Evolutionary conservation across 306 rosid species (phyloP), one percentile per base, ranked within the genome.

Genomic region (Lupinus albus): DNA sequence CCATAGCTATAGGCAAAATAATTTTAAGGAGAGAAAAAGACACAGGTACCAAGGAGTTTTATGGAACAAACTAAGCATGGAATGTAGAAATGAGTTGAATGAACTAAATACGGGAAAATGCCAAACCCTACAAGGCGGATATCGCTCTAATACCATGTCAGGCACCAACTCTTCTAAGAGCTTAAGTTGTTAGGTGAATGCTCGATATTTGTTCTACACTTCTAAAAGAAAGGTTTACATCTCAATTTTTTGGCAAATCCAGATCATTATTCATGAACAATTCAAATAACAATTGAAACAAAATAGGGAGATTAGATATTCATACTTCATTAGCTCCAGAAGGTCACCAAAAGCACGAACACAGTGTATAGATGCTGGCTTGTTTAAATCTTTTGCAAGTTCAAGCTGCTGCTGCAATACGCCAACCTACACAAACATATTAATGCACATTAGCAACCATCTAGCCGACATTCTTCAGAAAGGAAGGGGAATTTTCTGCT

Each of bases 311-410:
- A 53, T 52, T 15, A 33, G 38, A 65, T 42, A 73, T 76, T 45
- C 83, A 48, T 91, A 91, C 97, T 83, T 89, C 93, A 88, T 84
- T 67, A 89, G 62, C 67, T 81, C 82, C 72, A 92, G 91, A 78
- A 89, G 89, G 25, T 89, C 98, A 16, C 89, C 95, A 46, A 82
- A 92, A 77, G 98, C 98, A 21, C 86, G 87, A 52, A 92, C 95
- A 63, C 96, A 92, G 59, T 92, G 97, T 20, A 93, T 65, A 4
- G 97, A 93, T 35, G 89, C 97, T 14, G 98, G 98, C 58, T 76
- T 86, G 72, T 89, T 76, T 60, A 93, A 84, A 54, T 76, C 78
- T 70, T 79, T 83, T 4, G 96, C 96, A 57, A 89, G 89, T 77
- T 84, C 84, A 77, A 92, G 95, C 74, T 93, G 98, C 67, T 80